Evolutionary conservation across 768 basidiomycete genomes (phyloP), one percentile per base, ranked within the genome.

Genomic region (Rossbeevera mucosa): DNA sequence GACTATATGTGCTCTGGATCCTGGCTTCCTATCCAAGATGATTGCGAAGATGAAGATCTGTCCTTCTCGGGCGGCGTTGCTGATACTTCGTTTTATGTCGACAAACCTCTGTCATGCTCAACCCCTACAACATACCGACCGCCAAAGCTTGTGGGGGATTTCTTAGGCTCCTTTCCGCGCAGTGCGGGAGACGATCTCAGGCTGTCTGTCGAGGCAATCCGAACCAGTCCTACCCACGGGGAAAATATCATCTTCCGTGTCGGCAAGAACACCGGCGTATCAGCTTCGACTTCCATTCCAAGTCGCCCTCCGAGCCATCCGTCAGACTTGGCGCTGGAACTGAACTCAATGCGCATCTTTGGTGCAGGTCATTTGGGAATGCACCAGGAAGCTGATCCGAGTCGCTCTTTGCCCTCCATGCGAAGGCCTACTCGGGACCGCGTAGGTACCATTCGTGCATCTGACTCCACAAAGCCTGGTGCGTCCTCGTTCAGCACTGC

Each of bases 381-480:
- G 5, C 42, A 51, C 9, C 52, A 51, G 40, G 58, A 58, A n/a
- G n/a, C n/a, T n/a, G n/a, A n/a, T n/a, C n/a, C n/a, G n/a, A n/a
- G n/a, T n/a, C n/a, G n/a, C n/a, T n/a, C n/a, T n/a, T n/a, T n/a
- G n/a, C n/a, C n/a, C n/a, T n/a, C n/a, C n/a, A n/a, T n/a, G n/a
- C n/a, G 44, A 42, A 41, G 16, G 24, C 44, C 31, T 14, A 38
- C 64, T 46, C 65, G 72, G n/a, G 69, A 68, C n/a, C 75, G 80
- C 16, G 79, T 72, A 22, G 77, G 72, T 54, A 81, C 76, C 48
- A 81, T 74, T 61, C 79, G 72, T 47, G 78, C 74, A 45, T 80
- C 73, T n/a, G 77, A 77, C 55, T 74, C 70, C 44, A 18, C 56
- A 29, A 69, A 56, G 29, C 50, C 58, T 5, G 50, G 47, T 9